phyloP scores from a whole-genome alignment of 1,284 basidiomycete species.

The Puccinia novopanici region DNA sequence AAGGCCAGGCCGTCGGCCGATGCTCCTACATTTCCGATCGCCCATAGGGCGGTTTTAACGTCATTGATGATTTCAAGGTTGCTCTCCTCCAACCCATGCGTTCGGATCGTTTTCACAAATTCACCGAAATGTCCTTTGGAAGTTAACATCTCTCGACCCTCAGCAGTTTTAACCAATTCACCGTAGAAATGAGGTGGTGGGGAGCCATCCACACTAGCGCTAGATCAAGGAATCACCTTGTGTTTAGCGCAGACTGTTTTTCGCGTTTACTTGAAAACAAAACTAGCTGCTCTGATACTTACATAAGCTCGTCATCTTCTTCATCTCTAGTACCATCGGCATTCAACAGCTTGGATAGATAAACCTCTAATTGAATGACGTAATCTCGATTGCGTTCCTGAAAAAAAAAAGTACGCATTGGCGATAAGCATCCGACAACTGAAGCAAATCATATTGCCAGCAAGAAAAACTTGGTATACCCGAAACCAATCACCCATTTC shows the following conservation, averaged over 20 bases:
- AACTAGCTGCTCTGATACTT: slow-evolving; percentile 6
- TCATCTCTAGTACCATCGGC: slow-evolving; percentile 65
- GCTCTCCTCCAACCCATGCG: slow-evolving; percentile 79
- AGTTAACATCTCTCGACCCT: slow-evolving; percentile 84
- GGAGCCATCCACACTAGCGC: slow-evolving; percentile 70
- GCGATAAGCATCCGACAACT: slow-evolving; percentile 21
- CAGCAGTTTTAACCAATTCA: slow-evolving; percentile 91
- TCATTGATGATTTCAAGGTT: slow-evolving; percentile 81
- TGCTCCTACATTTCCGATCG: slow-evolving; percentile 90
- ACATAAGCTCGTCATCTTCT: slow-evolving; percentile 64
- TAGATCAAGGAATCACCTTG: not conserved
- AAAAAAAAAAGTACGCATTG: not conserved
- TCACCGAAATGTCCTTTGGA: slow-evolving; percentile 89
- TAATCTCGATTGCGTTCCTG: slow-evolving; percentile 84
- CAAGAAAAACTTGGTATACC: slow-evolving; percentile 62
- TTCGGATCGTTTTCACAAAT: slow-evolving; percentile 84
- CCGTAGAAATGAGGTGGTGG: slow-evolving; percentile 96
- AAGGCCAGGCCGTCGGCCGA: slow-evolving; percentile 87
- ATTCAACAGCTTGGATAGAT: slow-evolving; percentile 74
- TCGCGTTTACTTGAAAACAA: not conserved
- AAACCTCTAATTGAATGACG: slow-evolving; percentile 81
- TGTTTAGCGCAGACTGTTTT: slow-evolving; percentile 12
- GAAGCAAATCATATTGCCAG: not conserved
- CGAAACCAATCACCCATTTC: slow-evolving; percentile 96
- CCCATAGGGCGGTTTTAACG: slow-evolving; percentile 94